A percentile compares a stretch with the other conserved stretches of the same genome.
Conservation (phyloP, 2,329 filamentous ascomycete species). For the Cordyceps pruinosa region DNA sequence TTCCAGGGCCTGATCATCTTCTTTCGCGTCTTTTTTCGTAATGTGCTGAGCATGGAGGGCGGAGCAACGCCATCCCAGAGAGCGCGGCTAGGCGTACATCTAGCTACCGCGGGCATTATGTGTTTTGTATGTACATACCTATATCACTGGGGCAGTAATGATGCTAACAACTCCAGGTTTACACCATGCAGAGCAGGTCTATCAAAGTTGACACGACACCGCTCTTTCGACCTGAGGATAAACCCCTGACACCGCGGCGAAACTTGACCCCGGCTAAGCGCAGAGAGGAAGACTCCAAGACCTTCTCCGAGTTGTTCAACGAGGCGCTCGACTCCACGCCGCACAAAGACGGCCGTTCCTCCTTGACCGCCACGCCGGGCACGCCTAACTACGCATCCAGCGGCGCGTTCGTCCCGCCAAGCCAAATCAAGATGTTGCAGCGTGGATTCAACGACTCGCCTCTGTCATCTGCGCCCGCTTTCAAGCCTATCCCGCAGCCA, state of each 20-base stretch:
- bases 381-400: conserved; percentile 2
- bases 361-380: background rate
- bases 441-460: background rate
- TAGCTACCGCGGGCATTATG: conserved; percentile 46
- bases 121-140: conserved; percentile 39
- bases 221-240: conserved; percentile 35
- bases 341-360: conserved; percentile 8
- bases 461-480: conserved; percentile 1
- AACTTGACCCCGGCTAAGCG: conserved; percentile 19
- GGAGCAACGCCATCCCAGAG: conserved; percentile 30
- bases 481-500: conserved; percentile 13
- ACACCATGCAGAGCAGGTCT: conserved; percentile 34
- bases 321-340: conserved; percentile 26
- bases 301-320: conserved; percentile 35
- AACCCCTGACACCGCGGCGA: conserved; percentile 21
- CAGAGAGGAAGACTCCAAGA: conserved; percentile 30
- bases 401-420: conserved; percentile 6
- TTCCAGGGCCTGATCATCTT: conserved; percentile 55
- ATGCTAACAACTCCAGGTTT: conserved; percentile 31
- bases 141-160: background rate
- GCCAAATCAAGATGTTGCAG: conserved; percentile 13
- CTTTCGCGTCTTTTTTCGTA: conserved; percentile 45
- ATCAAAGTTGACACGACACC: conserved; percentile 52
- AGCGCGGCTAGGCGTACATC: conserved; percentile 47
- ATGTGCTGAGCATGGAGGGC: conserved; percentile 33